phyloP scores from a whole-genome alignment of 1,284 basidiomycete genomes.

The Cutaneotrichosporon sp. region DNA sequence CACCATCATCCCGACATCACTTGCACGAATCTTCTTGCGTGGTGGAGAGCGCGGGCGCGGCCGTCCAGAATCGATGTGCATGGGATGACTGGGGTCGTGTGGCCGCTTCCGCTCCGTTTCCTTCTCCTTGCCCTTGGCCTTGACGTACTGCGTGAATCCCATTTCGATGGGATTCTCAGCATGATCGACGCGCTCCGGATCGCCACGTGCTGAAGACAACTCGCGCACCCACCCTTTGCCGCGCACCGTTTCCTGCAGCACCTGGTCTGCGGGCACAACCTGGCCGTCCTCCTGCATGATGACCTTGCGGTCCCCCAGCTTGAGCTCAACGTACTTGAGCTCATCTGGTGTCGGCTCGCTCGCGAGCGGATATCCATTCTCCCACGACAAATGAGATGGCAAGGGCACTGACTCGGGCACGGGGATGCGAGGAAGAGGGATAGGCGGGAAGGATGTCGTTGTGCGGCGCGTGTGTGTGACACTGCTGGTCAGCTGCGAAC shows the following conservation, averaged over 20 bases:
- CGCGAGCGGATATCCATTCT: slow-evolving; percentile 39
- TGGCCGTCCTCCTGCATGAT: slow-evolving; percentile 39
- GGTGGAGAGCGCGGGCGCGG: slow-evolving; percentile 27
- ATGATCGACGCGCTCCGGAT: slow-evolving; percentile 13
- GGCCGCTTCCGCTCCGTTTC: slow-evolving; percentile 38
- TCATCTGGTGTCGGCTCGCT: slow-evolving; percentile 40
- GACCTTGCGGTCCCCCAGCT: slow-evolving; percentile 38
- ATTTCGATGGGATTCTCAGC: slow-evolving; percentile 5
- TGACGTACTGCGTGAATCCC: slow-evolving; percentile 24
- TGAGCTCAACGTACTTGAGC: slow-evolving; percentile 39
- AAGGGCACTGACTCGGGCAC: slow-evolving; percentile 28
- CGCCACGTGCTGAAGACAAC: slow-evolving; percentile 13
- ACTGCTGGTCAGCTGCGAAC: neutral
- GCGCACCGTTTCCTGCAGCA: neutral
- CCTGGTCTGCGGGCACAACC: slow-evolving; percentile 5
- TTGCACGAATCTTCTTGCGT: slow-evolving; percentile 37
- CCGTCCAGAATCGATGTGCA: neutral
- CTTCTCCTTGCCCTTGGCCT: slow-evolving; percentile 27
- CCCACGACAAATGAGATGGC: slow-evolving; percentile 27
- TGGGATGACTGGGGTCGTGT: slow-evolving; percentile 15
- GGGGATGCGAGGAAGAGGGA: slow-evolving; percentile 41
- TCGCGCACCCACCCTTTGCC: slow-evolving; percentile 27
- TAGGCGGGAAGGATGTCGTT: slow-evolving; percentile 43
- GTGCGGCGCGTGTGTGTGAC: slow-evolving; percentile 24
- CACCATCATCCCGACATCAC: slow-evolving; percentile 8